Percentiles rank a stretch among this genome's conserved stretches.
These are phyloP conservation scores for Syncephalastrum racemosum DNA, from an alignment of 371 early-diverging fungal species.

Conservation along the genomic window DNA sequence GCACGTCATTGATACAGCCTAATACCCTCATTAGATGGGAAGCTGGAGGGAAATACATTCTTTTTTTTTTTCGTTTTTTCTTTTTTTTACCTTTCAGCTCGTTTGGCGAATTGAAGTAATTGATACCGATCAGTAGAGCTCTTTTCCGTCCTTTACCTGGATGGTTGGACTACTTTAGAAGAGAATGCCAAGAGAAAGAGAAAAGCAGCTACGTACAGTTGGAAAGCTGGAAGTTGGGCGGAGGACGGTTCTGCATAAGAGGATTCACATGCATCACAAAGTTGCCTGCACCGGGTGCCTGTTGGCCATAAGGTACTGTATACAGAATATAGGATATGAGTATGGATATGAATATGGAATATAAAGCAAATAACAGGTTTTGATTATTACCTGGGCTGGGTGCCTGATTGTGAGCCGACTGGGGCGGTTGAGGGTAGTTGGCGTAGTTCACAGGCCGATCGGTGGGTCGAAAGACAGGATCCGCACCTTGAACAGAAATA, in stretches of 20 bases:
- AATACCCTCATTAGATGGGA: background rate
- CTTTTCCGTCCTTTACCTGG: constrained; percentile 68
- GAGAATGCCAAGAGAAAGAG: background rate
- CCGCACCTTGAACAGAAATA: constrained; percentile 12
- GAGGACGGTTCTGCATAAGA: constrained; percentile 19
- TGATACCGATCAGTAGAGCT: constrained; percentile 92
- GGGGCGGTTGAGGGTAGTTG: constrained; percentile 28
- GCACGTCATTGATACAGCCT: constrained; percentile 94
- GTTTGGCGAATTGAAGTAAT: constrained; percentile 73
- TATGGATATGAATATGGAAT: too few relatives aligned
- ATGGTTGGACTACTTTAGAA: background rate
- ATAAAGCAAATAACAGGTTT: too few relatives aligned
- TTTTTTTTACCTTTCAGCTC: constrained; percentile 63
- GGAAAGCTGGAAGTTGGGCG: constrained; percentile 58
- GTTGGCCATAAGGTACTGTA: constrained; percentile 2
- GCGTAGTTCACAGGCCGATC: constrained; percentile 18
- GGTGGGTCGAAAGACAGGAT: constrained; percentile 23
- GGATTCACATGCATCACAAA: constrained; percentile 26
- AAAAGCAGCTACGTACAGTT: constrained; percentile 52
- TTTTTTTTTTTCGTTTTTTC: too few relatives aligned
- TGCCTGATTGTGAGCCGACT: constrained; percentile 20
- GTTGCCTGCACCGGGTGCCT: constrained; percentile 21
- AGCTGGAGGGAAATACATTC: too few relatives aligned
- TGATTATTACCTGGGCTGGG: constrained; percentile 30
- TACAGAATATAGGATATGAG: too few relatives aligned